Evolutionary conservation across 2,329 filamentous ascomycete species (phyloP).

Genomic region (Aureobasidium lini): DNA sequence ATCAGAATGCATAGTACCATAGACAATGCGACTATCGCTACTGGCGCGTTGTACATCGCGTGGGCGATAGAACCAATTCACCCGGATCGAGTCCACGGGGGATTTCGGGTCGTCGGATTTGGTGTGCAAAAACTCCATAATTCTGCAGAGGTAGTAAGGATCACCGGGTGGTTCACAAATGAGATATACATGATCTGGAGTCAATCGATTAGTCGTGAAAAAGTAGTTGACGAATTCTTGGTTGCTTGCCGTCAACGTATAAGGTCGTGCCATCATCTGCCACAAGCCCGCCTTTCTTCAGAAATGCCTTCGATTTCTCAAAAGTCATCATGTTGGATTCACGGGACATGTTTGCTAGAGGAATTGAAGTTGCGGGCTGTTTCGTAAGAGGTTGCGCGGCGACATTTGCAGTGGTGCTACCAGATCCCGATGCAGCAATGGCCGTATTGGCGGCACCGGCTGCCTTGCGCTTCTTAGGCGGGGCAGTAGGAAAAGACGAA

Average conservation of each 20-base stretch:
- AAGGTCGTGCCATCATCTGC: slow-evolving; percentile 87
- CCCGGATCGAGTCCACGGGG: slow-evolving; percentile 76
- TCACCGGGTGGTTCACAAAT: slow-evolving; percentile 96
- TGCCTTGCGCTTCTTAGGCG: slow-evolving; percentile 81
- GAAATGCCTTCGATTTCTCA: slow-evolving; percentile 58
- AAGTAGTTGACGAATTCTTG: slow-evolving; percentile 13
- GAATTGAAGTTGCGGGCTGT: slow-evolving; percentile 31
- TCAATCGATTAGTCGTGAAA: slow-evolving; percentile 27
- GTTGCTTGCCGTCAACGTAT: slow-evolving; percentile 69
- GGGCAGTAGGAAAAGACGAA: slow-evolving; percentile 48
- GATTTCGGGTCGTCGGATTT: slow-evolving; percentile 61
- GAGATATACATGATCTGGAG: slow-evolving; percentile 80
- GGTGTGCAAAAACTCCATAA: slow-evolving; percentile 93
- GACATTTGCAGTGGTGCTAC: slow-evolving; percentile 19
- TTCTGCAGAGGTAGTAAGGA: slow-evolving; percentile 92
- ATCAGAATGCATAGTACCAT: slow-evolving; percentile 98
- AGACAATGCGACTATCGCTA: slow-evolving; percentile 83
- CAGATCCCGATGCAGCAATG: slow-evolving; percentile 19
- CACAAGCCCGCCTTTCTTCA: slow-evolving; percentile 70
- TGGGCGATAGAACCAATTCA: slow-evolving; percentile 98
- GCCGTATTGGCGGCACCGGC: slow-evolving; percentile 33
- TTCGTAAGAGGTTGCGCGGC: slow-evolving; percentile 18
- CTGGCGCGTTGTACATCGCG: slow-evolving; percentile 91
- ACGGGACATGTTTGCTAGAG: slow-evolving; percentile 36
- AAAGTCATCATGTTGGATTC: slow-evolving; percentile 89